Evolutionary conservation across 352 stramenopile species (phyloP), one percentile per base, ranked within the genome.

Genomic region (Peronospora belbahrii): DNA sequence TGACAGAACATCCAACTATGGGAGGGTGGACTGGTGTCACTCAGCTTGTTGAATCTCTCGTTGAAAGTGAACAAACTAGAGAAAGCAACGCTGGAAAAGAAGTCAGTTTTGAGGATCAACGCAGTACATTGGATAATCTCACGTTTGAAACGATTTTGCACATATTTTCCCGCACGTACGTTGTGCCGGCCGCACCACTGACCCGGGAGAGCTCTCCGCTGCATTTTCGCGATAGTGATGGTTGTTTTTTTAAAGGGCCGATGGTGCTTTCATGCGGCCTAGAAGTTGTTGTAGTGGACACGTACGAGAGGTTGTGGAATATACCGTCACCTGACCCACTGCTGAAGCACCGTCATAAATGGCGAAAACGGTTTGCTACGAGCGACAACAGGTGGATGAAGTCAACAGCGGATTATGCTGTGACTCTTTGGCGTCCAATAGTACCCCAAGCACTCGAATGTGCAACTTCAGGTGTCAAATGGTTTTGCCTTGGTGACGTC

Each of bases 301-400:
- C 76, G 13, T 92, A 85, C 48, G 83, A 94, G 32, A 75, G 80
- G 5, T 40, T 92, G 17, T 94, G 83, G 80, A 87, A 78, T 47
- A 67, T 94, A 10, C 80, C 83, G n/a, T 65, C 77, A 13, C 63
- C 78, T 0, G 80, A 94, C 48, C 83, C 80, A 7, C 33, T 92
- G 22, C 56, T 91, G 9, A 78, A 84, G 38, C 84, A 85, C 45
- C 74, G 78, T 15, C 83, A 84, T 53, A 88, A 88, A 49, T 94
- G 83, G 83, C 58, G 83, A 27, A 88, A 88, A 18, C 63, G 70
- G 0, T 65, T 56, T 32, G 18, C 42, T n/a, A 39, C 45, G 18
- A 39, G 35, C 43, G 51, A 67, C 0, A 54, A 49, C 30, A 37
- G 33, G 7, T 82, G 61, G 56, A 64, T 67, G 46, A 83, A 74